Base-by-base conservation (phyloP, 345 rosid species). In the Carallia brachiata region DNA sequence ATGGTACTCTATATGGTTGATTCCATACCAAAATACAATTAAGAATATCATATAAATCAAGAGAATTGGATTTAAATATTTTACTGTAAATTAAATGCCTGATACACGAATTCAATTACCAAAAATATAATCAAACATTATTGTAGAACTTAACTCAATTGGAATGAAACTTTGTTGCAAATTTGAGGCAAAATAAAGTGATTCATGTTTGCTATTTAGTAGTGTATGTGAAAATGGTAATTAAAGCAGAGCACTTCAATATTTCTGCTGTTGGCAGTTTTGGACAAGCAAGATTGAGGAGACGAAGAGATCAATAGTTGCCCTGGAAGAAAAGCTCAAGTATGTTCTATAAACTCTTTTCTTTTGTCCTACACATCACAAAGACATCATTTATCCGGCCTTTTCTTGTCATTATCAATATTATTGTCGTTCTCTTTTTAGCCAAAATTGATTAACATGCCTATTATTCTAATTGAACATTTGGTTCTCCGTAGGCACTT, bases 311-410 rank as follows among this genome's bases (percentile, higher is more conserved):
- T 69, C 81, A 34, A 64, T 78, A 56, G 73, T 70, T 8, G 60
- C 63, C 57, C 47, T 61, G 82, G 92, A 88, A 75, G 70, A 79
- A 50, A 80, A 78, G 59, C 79, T 84, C n/a, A 85, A 70, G 92
- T 84, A 78, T 73, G 19, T 13, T 23, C 50, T 34, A 7, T 5
- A n/a, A 48, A 19, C 15, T n/a, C 9, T 55, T 48, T 1, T 60
- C 1, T 32, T 27, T 61, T 34, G 6, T 62, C 36, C 5, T 19
- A 1, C 27, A n/a, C 4, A n/a, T 7, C 8, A 16, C 15, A 12
- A 52, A 40, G 36, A 2, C 16, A 10, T 28, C 7, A 27, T 17
- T 52, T 18, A 19, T 19, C 3, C 31, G 30, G 1, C 67, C n/a
- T 5, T 40, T 28, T 55, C 10, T 65, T 7, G 10, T 36, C 34